Evolutionary conservation across 768 basidiomycete species (phyloP), one percentile per base, ranked within the genome.

Genomic region (Termitomyces sp.): DNA sequence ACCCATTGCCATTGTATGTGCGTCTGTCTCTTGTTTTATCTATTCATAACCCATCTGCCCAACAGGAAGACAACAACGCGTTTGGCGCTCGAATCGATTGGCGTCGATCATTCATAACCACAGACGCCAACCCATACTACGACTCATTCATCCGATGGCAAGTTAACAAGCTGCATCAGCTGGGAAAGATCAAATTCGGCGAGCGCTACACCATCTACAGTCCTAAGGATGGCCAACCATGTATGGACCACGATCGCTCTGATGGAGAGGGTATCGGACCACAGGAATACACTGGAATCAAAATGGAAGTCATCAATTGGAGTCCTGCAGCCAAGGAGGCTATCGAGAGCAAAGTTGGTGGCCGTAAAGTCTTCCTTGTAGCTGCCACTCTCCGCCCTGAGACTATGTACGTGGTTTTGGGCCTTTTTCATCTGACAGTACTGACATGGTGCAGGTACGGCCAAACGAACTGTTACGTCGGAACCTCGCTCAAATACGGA

Each of bases 91-190:
- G 96, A 51, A 89, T 98, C 63, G 97, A 99, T 74, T 99, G 97
- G 97, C 86, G 97, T 48, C 83, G 97, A 47, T 79, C 86, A 10
- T 98, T 99, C 77, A 70, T 98, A 60, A 98, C 97, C 0, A 98
- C 97, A 23, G 88, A 94, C 49, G 85, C 87, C 20, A 99, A 99
- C 70, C 97, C 95, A 1, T 99, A 96, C 74, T 99, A 93, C 68
- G 97, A 99, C 71, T 73, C 89, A 2, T 98, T 99, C 66, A 92
- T 99, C 45, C 86, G 94, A 32, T 99, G 97, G 97, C 97, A 99
- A 67, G 86, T 94, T 70, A 98, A 96, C 78, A 94, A 91, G 68
- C 79, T 98, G 9, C 80, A 92, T 71, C 76, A 75, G 40, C 77
- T 94, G 44, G 89, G 89, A 32, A 95, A 94, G 73, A 92, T 99